Evolutionary conservation across 805 yeast genomes (phyloP).

Genomic region (Saccharomycopsis malanga): DNA sequence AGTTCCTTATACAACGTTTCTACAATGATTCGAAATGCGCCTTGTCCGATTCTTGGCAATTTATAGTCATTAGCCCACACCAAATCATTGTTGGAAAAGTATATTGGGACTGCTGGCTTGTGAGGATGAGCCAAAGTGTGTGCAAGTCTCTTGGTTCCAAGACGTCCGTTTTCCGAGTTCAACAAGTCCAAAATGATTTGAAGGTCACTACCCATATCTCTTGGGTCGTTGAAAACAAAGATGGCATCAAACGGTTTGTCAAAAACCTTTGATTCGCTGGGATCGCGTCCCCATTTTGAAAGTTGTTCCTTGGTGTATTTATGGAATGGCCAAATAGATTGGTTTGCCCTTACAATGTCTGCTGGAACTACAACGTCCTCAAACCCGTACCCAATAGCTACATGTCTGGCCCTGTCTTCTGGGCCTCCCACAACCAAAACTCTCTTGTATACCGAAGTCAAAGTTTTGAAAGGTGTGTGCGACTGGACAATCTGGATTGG

Average conservation of each 20-base stretch:
- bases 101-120: constrained; percentile 59
- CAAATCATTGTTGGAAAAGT: constrained; percentile 77
- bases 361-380: constrained; percentile 63
- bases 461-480: constrained; percentile 75
- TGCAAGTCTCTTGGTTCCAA: constrained; percentile 50
- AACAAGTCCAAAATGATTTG: constrained; percentile 72
- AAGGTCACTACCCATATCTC: constrained; percentile 80
- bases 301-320: constrained; percentile 41
- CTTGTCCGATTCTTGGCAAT: constrained; percentile 84
- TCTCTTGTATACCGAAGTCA: constrained; percentile 43
- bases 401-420: constrained; percentile 58
- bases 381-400: constrained; percentile 75
- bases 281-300: constrained; percentile 34
- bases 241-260: constrained; percentile 59
- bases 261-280: constrained; percentile 26
- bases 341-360: constrained; percentile 57
- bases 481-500: constrained; percentile 71
- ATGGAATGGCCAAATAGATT: constrained; percentile 64
- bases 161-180: constrained; percentile 51
- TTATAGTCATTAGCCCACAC: constrained; percentile 80
- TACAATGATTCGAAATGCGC: constrained; percentile 64
- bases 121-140: constrained; percentile 18
- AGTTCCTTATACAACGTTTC: constrained; percentile 51
- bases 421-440: constrained; percentile 85
- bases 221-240: constrained; percentile 79